Evolutionary conservation across 257 asterid genomes (phyloP).

Genomic region (Catharanthus roseus): DNA sequence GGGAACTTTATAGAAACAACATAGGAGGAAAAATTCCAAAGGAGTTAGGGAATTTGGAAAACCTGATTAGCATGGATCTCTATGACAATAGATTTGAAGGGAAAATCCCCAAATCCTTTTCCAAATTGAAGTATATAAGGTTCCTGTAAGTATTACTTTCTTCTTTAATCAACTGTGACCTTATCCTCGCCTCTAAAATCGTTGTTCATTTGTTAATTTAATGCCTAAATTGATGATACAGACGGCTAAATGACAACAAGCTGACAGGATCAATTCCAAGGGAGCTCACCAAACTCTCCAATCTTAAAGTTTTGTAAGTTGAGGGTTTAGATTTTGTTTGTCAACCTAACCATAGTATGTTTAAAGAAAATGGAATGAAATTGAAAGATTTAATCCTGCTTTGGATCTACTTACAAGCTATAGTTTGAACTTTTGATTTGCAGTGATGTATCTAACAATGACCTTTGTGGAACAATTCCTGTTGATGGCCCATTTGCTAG

Average conservation of each 20-base stretch:
- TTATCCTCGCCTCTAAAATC: background rate
- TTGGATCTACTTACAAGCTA: slow-evolving; percentile 5
- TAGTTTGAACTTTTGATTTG: slow-evolving; percentile 21
- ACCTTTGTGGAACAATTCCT: slow-evolving; percentile 87
- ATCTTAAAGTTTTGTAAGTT: slow-evolving; percentile 75
- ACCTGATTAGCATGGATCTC: slow-evolving; percentile 76
- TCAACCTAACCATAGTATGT: background rate
- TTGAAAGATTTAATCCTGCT: background rate
- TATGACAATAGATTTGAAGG: slow-evolving; percentile 67
- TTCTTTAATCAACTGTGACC: background rate
- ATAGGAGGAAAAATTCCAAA: slow-evolving; percentile 64
- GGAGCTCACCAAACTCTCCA: slow-evolving; percentile 66
- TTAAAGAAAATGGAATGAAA: background rate
- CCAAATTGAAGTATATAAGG: slow-evolving; percentile 62
- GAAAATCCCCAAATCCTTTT: slow-evolving; percentile 58
- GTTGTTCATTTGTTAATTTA: slow-evolving; percentile 5
- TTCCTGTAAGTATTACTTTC: slow-evolving; percentile 52
- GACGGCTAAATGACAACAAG: slow-evolving; percentile 73
- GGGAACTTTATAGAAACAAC: slow-evolving; percentile 70
- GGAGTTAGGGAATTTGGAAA: slow-evolving; percentile 64
- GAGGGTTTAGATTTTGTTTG: background rate
- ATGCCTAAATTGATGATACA: slow-evolving; percentile 18
- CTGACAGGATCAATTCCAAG: slow-evolving; percentile 79
- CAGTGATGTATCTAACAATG: slow-evolving; percentile 79
- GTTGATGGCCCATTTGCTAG: slow-evolving; percentile 71